Base-by-base conservation (phyloP, 1,139 yeast species). In the Pichia norvegensis region DNA sequence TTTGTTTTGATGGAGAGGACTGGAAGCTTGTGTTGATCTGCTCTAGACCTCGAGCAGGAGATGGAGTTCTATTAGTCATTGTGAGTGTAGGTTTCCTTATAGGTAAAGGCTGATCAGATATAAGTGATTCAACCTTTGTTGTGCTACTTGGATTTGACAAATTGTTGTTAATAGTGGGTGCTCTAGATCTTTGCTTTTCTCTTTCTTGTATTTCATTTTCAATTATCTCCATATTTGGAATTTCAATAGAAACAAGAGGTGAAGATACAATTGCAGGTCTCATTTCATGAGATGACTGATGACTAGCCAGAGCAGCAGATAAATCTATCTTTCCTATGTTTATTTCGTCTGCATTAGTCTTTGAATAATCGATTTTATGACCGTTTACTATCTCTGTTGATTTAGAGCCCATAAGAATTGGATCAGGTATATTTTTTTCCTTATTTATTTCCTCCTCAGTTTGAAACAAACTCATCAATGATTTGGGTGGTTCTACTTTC, bases 401-500 rank as follows among this genome's bases (percentile, higher is more conserved):
- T 27, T 27, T 27, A 27, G 31, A 27, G 31, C 31, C 31, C 3
- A 27, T 14, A 27, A 27, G 31, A 27, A 27, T 27, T 13, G 31
- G 14, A 22, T 23, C 27, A 27, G 11, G 31, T 27, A 27, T 27
- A 27, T 27, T 27, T 13, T 27, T 13, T 3, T 40, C 38, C 23
- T 21, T 38, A 16, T n/a, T 17, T 29, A 4, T 51, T 29, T 56
- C 59, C 9, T 55, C 61, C n/a, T 56, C 54, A 33, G 55, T 56
- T 45, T 83, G 88, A 61, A 87, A 87, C 33, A 87, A 67, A 62
- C 81, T 80, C 48, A 82, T 67, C 38, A 87, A 66, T 3, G 94
- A 83, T 58, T 78, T 79, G 0, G 95, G 95, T 0, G 85, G 81
- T 44, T 72, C 81, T 43, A 68, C 65, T 50, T 66, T n/a, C 56